Evolutionary conservation across 225 moss, liverwort and hornwort species (phyloP), one percentile per base, ranked within the genome.

Genomic region (Polytrichum formosum): DNA sequence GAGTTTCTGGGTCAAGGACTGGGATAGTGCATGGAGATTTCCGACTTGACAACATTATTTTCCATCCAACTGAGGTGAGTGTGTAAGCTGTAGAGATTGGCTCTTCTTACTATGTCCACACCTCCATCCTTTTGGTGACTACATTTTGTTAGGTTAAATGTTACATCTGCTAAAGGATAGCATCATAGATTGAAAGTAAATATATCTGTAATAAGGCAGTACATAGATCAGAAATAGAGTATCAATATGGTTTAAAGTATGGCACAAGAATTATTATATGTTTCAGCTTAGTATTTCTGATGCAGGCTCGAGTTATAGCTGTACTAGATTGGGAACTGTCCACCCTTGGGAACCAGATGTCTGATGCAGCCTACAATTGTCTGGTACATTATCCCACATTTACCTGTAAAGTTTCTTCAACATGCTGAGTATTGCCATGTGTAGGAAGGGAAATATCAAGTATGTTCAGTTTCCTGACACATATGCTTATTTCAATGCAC

Each of bases 261-360:
- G 13, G 16, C 46, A 46, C 46, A 46, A 2, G 2, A 46, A 46
- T 46, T 46, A 46, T 46, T 16, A 72, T 62, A n/a, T 16, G 61
- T 31, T 55, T 59, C 6, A 35, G 55, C 4, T 56, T 55, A 20
- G 37, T 55, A 55, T 17, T 70, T 55, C 28, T 26, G 4, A 13
- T 73, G 67, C 81, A 98, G 98, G 86, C 94, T 67, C 85, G 87
- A 72, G 92, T 98, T 28, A 87, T 94, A 59, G 98, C 92, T 70
- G 90, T 98, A 23, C 55, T 98, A 67, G 98, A 98, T 77, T 98
- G 98, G 98, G 98, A 98, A 70, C 77, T 98, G 74, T 91, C 98
- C 53, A 98, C 98, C 20, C 82, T 98, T 78, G 98, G 98, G 46
- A 94, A 98, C 71, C 98, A 98, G 75, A 98, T 98, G 98, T 88